Evolutionary conservation across 208 protist species (phyloP).

Genomic region (Porcisia hertigi): DNA sequence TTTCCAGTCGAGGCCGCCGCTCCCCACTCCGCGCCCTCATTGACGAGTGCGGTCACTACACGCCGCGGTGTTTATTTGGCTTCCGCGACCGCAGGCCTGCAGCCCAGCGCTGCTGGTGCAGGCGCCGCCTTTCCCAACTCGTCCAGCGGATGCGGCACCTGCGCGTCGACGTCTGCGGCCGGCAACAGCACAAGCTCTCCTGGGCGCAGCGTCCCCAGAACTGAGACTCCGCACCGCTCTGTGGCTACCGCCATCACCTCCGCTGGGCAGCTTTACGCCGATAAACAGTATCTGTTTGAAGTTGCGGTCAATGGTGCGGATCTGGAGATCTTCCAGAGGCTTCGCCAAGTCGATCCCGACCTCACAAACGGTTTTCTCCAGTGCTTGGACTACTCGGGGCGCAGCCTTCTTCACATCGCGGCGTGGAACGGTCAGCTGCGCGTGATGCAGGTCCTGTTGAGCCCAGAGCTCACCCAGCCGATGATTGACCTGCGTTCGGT

Average conservation of each 20-base stretch:
- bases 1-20: conserved; percentile 16
- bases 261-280: conserved; percentile 36
- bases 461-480: conserved; percentile 32
- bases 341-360: conserved; percentile 63
- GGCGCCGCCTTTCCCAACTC: background rate
- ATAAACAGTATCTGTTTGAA: conserved; percentile 42
- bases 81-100: conserved; percentile 11
- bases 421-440: conserved; percentile 76
- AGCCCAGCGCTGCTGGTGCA: background rate
- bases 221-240: background rate
- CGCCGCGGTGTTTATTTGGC: conserved; percentile 15
- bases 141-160: background rate
- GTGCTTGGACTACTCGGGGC: conserved; percentile 75
- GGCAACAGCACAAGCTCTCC: background rate
- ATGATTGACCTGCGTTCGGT: conserved; percentile 63
- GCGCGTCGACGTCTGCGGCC: conserved; percentile 1
- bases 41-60: background rate
- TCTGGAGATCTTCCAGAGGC: conserved; percentile 44
- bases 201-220: conserved; percentile 15
- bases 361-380: conserved; percentile 64
- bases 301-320: conserved; percentile 44
- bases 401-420: conserved; percentile 76
- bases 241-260: conserved; percentile 3
- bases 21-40: background rate
- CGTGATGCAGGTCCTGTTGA: conserved; percentile 68